Evolutionary conservation across 2,329 filamentous ascomycete genomes (phyloP).

Genomic region (Fusarium tanahbumbuense): DNA sequence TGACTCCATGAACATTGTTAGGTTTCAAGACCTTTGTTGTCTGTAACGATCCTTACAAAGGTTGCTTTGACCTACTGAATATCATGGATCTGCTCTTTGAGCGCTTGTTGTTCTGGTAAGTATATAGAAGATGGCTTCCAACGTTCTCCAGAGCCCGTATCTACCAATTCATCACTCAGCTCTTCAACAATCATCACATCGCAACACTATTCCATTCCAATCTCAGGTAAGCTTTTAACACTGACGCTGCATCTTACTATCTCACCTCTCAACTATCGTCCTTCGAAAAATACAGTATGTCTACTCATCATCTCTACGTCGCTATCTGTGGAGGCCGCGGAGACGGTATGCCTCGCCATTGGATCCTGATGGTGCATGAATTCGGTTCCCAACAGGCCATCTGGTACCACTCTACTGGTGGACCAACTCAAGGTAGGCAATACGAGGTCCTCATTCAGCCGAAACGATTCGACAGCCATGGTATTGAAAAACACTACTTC

Average conservation of each 20-base stretch:
- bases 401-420: neutral
- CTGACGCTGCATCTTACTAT: too few species aligned
- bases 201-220: neutral
- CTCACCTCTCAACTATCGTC: too few species aligned
- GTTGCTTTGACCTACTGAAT: neutral
- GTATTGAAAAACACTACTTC: neutral
- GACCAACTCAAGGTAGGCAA: neutral
- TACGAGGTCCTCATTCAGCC: neutral
- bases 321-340: neutral
- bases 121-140: neutral
- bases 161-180: neutral
- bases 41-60: neutral
- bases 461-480: neutral
- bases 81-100: neutral
- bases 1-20: neutral
- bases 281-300: too few species aligned
- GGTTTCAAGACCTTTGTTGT: neutral
- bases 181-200: neutral
- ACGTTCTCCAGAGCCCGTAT: neutral
- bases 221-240: too few species aligned
- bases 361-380: neutral
- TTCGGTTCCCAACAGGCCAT: neutral
- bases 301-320: neutral
- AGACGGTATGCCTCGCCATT: neutral
- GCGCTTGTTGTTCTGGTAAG: neutral